Evolutionary conservation across 2,329 filamentous ascomycete species (phyloP).

Genomic region (Fonsecaea pugnacius): DNA sequence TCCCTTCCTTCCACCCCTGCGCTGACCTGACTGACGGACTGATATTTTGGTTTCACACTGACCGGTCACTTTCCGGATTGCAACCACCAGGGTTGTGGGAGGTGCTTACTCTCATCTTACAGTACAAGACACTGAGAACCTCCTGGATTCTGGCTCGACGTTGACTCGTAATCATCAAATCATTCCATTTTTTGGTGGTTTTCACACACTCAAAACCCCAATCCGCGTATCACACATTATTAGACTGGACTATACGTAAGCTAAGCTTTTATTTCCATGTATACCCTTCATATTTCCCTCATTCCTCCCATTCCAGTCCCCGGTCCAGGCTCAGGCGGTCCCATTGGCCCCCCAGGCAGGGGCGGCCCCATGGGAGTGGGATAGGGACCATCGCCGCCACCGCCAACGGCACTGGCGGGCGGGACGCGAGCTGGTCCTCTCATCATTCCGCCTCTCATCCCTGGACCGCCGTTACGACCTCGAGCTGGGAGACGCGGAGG

Average conservation of each 20-base stretch:
- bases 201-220: neutral
- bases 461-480: constrained; percentile 23
- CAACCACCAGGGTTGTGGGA: neutral
- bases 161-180: constrained; percentile 3
- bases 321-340: constrained; percentile 12
- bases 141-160: neutral
- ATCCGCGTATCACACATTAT: constrained; percentile 15
- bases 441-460: constrained; percentile 29
- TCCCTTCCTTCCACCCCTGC: no score
- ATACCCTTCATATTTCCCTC: constrained; percentile 18
- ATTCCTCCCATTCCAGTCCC: constrained; percentile 21
- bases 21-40: no score
- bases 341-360: neutral
- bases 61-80: no score
- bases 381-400: constrained; percentile 26
- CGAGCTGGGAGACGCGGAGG: constrained; percentile 19
- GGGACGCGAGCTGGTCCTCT: constrained; percentile 26
- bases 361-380: constrained; percentile 26
- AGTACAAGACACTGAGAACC: neutral
- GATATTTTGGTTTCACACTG: no score
- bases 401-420: constrained; percentile 27
- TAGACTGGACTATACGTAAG: constrained; percentile 19
- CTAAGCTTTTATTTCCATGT: constrained; percentile 8
- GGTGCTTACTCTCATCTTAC: neutral
- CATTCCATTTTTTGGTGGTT: neutral